Conservation (phyloP, 257 asterid species). For the Dorcoceras hygrometricum region DNA sequence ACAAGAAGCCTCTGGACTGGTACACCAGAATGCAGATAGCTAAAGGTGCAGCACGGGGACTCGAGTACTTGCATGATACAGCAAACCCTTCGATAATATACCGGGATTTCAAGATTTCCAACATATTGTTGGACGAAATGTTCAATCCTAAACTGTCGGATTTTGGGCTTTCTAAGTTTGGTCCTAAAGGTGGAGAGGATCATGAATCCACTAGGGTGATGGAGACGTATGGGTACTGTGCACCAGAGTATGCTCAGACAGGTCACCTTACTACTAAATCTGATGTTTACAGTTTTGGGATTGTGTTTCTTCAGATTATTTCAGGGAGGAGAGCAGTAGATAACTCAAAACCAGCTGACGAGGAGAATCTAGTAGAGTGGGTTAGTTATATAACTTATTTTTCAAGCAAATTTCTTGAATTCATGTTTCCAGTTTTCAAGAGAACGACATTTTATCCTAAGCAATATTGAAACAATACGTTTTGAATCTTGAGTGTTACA, state of each 20-base stretch:
- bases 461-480: not conserved
- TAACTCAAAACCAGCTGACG: constrained; percentile 39
- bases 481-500: constrained; percentile 15
- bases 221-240: constrained; percentile 52
- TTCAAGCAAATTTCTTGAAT: not conserved
- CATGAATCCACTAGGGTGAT: constrained; percentile 41
- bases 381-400: constrained; percentile 24
- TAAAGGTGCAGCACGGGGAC: constrained; percentile 46
- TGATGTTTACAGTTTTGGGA: constrained; percentile 50
- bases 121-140: constrained; percentile 36
- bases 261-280: constrained; percentile 48
- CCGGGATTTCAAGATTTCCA: constrained; percentile 44
- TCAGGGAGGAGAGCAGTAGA: constrained; percentile 50
- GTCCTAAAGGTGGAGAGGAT: constrained; percentile 39
- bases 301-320: constrained; percentile 47
- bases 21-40: constrained; percentile 47
- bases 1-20: constrained; percentile 43
- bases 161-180: constrained; percentile 44
- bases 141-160: constrained; percentile 47
- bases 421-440: not conserved
- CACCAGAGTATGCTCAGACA: constrained; percentile 47
- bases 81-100: constrained; percentile 41
- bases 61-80: constrained; percentile 54
- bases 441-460: not conserved
- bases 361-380: constrained; percentile 54